Base-by-base conservation (phyloP, 108 stramenopile species). In the Conticribra guillardii region DNA sequence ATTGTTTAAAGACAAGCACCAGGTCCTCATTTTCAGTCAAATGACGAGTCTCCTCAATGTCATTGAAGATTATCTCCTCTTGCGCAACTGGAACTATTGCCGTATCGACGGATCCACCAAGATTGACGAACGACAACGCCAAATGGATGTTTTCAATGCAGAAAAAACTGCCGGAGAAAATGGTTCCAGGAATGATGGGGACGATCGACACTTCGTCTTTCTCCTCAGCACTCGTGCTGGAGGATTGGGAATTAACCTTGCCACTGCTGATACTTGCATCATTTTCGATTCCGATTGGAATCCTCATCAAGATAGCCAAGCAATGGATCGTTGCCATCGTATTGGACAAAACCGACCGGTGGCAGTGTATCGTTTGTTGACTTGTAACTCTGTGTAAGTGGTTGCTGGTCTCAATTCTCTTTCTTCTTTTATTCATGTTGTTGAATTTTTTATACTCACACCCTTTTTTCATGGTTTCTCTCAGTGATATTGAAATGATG, bases 401-500 rank as follows among this genome's bases (percentile, higher is more conserved):
- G n/a, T n/a, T n/a, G n/a, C n/a, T n/a, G n/a, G n/a, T n/a, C n/a
- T n/a, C n/a, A n/a, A n/a, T n/a, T n/a, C n/a, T n/a, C n/a, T n/a
- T n/a, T n/a, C n/a, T n/a, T n/a, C n/a, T n/a, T n/a, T n/a, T n/a
- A n/a, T n/a, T n/a, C n/a, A n/a, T n/a, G n/a, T n/a, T n/a, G n/a
- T n/a, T n/a, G n/a, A n/a, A n/a, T n/a, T n/a, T n/a, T n/a, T n/a
- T n/a, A n/a, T n/a, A n/a, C n/a, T n/a, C n/a, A n/a, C n/a, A n/a
- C n/a, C n/a, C n/a, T n/a, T n/a, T n/a, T n/a, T n/a, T n/a, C n/a
- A n/a, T n/a, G n/a, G n/a, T n/a, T n/a, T n/a, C n/a, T n/a, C n/a
- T n/a, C n/a, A n/a, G n/a, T n/a, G 99, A 99, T 71, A 97, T 98
- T 60, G 95, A 93, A 17, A 99, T 99, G 98, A 98, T 99, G 96